Conservation (phyloP, 768 basidiomycete species). For the Mycena capillaripes region DNA sequence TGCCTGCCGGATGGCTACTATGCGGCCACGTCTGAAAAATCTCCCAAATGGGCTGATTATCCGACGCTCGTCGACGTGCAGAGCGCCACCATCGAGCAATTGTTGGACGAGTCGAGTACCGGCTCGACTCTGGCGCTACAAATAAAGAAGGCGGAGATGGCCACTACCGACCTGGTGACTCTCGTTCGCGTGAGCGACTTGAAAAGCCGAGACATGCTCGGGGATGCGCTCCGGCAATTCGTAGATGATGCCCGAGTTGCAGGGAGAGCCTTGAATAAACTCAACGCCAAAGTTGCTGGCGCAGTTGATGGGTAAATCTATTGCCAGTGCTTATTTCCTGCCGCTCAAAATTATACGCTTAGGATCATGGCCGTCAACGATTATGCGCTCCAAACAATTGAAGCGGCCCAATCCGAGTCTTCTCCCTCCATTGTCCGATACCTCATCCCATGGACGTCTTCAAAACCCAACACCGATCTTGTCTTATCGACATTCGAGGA, state of each 20-base stretch:
- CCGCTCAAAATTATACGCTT: background rate
- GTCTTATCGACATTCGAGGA: conserved; percentile 58
- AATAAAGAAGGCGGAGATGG: conserved; percentile 85
- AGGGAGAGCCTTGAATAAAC: conserved; percentile 69
- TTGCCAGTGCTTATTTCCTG: background rate
- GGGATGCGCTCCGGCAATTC: conserved; percentile 65
- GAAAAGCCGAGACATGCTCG: conserved; percentile 70
- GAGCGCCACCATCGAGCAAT: conserved; percentile 71
- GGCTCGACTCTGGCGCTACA: conserved; percentile 73
- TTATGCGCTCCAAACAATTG: conserved; percentile 74
- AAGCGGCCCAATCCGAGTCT: conserved; percentile 53
- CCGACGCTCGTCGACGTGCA: conserved; percentile 72
- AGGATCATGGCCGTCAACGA: conserved; percentile 85
- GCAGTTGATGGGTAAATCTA: conserved; percentile 79
- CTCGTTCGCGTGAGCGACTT: conserved; percentile 76
- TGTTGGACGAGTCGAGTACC: conserved; percentile 71
- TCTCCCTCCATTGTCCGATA: conserved; percentile 49
- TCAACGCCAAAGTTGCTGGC: conserved; percentile 78
- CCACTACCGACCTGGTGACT: conserved; percentile 74
- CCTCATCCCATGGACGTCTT: conserved; percentile 56
- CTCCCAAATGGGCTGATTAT: conserved; percentile 70
- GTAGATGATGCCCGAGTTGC: conserved; percentile 72
- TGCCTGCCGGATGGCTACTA: conserved; percentile 51
- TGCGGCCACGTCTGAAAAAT: conserved; percentile 14
- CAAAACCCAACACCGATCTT: conserved; percentile 52